These are phyloP conservation scores for Alternaria triticina DNA, from an alignment of 2,329 filamentous ascomycete genomes.

Conservation along the genomic window DNA sequence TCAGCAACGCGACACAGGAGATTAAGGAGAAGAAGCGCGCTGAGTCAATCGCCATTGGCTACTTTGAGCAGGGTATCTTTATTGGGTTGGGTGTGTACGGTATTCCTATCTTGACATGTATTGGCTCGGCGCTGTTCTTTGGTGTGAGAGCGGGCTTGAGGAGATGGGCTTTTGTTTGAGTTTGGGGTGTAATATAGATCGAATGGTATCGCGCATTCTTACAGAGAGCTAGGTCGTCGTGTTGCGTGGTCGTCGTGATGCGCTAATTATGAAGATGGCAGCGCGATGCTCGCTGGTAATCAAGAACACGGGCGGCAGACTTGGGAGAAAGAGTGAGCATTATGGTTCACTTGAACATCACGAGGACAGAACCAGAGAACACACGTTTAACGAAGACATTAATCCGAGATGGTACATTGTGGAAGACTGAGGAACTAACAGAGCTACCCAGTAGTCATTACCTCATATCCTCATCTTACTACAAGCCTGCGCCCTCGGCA, in stretches of 20 bases:
- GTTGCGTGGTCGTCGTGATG: background rate
- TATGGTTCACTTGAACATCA: background rate
- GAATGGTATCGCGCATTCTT: background rate
- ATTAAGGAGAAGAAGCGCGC: slow-evolving; percentile 44
- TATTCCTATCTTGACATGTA: slow-evolving; percentile 36
- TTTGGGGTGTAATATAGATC: background rate
- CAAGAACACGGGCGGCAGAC: background rate
- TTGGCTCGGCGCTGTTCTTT: slow-evolving; percentile 35
- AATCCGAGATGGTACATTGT: background rate
- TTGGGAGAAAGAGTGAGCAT: background rate
- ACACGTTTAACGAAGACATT: background rate
- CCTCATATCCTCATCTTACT: background rate
- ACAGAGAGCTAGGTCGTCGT: background rate
- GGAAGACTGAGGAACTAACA: background rate
- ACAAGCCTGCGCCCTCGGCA: slow-evolving; percentile 24
- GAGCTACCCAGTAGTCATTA: background rate
- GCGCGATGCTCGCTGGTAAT: too few species aligned
- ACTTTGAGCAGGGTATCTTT: slow-evolving; percentile 42
- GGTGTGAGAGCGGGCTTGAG: slow-evolving; percentile 34
- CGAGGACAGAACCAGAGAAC: background rate
- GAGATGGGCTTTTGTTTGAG: slow-evolving; percentile 22
- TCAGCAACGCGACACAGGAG: slow-evolving; percentile 27
- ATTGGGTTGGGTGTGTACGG: slow-evolving; percentile 47
- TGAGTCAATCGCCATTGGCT: slow-evolving; percentile 38
- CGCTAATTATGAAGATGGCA: background rate